Evolutionary conservation across 305 asterid genomes (phyloP), one percentile per base, ranked within the genome.

Genomic region (Fraxinus xanthoxyloides): DNA sequence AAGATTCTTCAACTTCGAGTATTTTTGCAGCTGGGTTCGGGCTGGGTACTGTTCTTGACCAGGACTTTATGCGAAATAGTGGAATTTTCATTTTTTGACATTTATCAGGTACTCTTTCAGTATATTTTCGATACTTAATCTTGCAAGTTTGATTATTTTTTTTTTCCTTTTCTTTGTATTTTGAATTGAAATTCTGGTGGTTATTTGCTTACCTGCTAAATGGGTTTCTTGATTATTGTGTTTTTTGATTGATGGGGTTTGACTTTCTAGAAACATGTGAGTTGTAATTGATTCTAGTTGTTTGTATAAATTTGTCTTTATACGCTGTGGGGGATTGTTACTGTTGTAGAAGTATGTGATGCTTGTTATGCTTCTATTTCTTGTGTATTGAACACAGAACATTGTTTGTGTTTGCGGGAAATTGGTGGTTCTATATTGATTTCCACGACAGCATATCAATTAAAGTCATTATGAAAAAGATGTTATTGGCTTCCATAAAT

Each of bases 1-100:
- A 2, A 36, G 84, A 80, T 85, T 84, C 82, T 61, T 80, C 23
- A 51, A 40, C 85, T 77, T 12, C 69, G 40, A 28, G 32, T 83
- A 72, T 61, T 75, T 63, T 8, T 31, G 76, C 48, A 76, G 80
- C 84, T 80, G 80, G 84, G 77, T 79, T 86, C 36, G 32, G 73
- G 48, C 32, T 38, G 77, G 5, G 63, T n/a, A 23, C 23, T 65
- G 77, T 43, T 34, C 12, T 75, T 61, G 79, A 19, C 82, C 30
- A 30, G 3, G 56, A 13, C 82, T 81, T 88, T 76, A 84, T 69
- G 76, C 61, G 80, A 51, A 34, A 34, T 28, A 72, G 56, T 84
- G 61, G 59, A 13, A 72, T 35, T 67, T 80, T 77, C 19, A 30
- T 15, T 48, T 48, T 21, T 28, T 67, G 36, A 67, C 24, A 67